A percentile compares a stretch with the other conserved stretches of the same genome.
phyloP scores from a whole-genome alignment of 139 green algal genomes.

The Coccomyxa sp. region DNA sequence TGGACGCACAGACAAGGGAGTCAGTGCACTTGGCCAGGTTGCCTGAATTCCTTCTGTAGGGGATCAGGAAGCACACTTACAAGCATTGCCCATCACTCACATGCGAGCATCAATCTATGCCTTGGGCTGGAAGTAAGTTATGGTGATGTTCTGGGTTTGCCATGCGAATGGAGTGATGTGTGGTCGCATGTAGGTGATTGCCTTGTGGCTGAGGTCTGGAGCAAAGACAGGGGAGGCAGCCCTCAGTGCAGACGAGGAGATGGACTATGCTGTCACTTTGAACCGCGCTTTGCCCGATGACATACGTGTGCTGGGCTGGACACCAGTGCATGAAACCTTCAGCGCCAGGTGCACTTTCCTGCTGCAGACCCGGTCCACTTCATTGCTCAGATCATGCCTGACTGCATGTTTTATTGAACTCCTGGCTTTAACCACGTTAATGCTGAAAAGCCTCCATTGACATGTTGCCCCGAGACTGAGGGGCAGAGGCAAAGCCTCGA shows the following conservation, averaged over 20 bases:
- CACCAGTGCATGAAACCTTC: constrained; percentile 61
- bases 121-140: too few species aligned
- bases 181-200: constrained; percentile 58
- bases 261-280: constrained; percentile 78
- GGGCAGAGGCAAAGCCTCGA: too few species aligned
- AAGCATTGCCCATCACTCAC: too few species aligned
- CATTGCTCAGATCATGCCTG: not conserved
- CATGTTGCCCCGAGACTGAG: too few species aligned
- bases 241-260: constrained; percentile 44
- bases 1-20: constrained; percentile 79
- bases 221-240: constrained; percentile 24
- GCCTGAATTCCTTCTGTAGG: too few species aligned
- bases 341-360: constrained; percentile 55
- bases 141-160: too few species aligned
- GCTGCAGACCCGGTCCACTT: not conserved
- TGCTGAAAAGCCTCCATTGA: too few species aligned
- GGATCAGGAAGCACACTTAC: too few species aligned
- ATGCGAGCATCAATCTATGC: too few species aligned
- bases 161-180: too few species aligned
- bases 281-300: constrained; percentile 64
- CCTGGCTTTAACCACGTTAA: too few species aligned
- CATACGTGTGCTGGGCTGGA: constrained; percentile 83
- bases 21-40: constrained; percentile 71
- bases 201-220: constrained; percentile 64
- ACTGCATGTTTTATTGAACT: not conserved